Percentiles rank a stretch among this genome's conserved stretches.
phyloP scores from a whole-genome alignment of 305 asterid species.

The Solanum chacoense region DNA sequence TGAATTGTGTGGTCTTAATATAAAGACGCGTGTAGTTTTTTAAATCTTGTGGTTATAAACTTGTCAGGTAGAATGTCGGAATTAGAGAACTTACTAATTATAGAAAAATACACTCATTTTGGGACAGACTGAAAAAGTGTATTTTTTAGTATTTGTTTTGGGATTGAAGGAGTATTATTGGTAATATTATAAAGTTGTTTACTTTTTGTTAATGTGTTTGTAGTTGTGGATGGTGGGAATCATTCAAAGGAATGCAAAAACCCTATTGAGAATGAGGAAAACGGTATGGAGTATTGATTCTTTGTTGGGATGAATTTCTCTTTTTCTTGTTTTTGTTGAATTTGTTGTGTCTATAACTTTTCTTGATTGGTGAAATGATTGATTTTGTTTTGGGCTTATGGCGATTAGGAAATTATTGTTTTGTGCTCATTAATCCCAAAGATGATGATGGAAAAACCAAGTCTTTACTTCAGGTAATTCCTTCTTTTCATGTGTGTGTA shows the following conservation, averaged over 20 bases:
- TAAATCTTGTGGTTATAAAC: not conserved
- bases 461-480: constrained; percentile 55
- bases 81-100: not conserved
- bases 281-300: constrained; percentile 18
- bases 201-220: constrained; percentile 15
- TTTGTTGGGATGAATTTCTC: not conserved
- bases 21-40: not conserved
- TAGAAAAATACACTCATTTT: not conserved
- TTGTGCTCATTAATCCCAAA: constrained; percentile 61
- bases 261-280: constrained; percentile 13
- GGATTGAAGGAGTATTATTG: not conserved
- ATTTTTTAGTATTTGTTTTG: not conserved
- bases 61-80: not conserved
- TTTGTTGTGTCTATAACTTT: not conserved
- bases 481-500: not conserved
- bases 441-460: constrained; percentile 38
- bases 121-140: not conserved
- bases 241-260: constrained; percentile 1
- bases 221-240: constrained; percentile 33
- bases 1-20: not conserved
- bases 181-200: not conserved
- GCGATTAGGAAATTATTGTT: constrained; percentile 34
- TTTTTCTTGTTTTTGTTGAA: not conserved
- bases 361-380: not conserved
- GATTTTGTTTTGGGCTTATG: not conserved